Percentiles rank a stretch among this genome's conserved stretches.
Conservation (phyloP, 371 early-diverging fungal genomes). For the Mortierella sp. region DNA sequence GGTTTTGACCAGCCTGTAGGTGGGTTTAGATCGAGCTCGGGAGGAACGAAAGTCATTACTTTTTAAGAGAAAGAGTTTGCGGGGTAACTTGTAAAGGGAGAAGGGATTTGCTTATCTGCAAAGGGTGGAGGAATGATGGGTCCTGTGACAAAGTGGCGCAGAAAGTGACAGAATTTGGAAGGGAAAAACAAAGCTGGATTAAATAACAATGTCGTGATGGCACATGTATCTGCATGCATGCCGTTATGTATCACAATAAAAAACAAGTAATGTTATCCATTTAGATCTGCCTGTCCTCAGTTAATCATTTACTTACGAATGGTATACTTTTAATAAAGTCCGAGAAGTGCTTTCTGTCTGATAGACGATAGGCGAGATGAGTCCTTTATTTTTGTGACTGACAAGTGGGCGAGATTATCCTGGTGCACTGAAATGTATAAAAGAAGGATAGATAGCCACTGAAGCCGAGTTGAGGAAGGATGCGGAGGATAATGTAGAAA, state of each 20-base stretch:
- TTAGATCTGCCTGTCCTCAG: background rate
- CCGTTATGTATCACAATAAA: background rate
- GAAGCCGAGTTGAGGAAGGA: background rate
- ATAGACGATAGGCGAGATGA: background rate
- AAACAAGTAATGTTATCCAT: background rate
- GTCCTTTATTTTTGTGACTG: background rate
- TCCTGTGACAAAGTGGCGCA: background rate
- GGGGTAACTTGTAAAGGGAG: too few species aligned
- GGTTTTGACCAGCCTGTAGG: constrained; percentile 51
- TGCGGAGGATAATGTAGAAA: background rate
- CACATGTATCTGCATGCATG: background rate
- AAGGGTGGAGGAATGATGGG: background rate
- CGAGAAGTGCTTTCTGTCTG: background rate
- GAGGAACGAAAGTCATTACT: constrained; percentile 24
- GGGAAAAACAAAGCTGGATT: background rate
- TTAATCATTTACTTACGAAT: background rate
- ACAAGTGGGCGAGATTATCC: too few species aligned
- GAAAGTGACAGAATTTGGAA: background rate
- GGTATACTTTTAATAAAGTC: background rate
- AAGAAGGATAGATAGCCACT: background rate
- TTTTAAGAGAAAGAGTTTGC: background rate
- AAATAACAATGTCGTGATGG: too few species aligned
- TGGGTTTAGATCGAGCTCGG: constrained; percentile 47
- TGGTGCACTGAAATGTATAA: too few species aligned
- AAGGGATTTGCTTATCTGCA: background rate